These are phyloP conservation scores for Backusella circina DNA, from an alignment of 192 early-diverging fungal genomes.

Conservation along the genomic window DNA sequence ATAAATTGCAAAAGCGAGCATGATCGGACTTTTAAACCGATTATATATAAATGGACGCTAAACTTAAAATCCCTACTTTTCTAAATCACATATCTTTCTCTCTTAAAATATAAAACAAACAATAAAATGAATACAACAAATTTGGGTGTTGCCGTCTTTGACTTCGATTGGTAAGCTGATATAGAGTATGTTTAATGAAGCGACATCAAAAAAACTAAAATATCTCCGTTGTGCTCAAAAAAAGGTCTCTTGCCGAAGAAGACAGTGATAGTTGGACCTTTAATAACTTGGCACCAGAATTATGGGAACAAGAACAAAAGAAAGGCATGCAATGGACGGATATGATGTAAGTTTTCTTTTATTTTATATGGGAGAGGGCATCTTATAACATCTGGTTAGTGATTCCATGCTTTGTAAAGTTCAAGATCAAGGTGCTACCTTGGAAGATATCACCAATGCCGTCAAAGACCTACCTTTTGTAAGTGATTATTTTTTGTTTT, in stretches of 20 bases:
- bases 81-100: not conserved
- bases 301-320: slow-evolving; percentile 28
- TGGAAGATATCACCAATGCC: slow-evolving; percentile 23
- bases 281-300: slow-evolving; percentile 26
- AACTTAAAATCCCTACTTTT: not conserved
- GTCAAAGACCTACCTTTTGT: slow-evolving; percentile 41
- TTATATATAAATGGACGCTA: not conserved
- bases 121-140: not conserved
- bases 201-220: not conserved
- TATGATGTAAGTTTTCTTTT: slow-evolving; percentile 43
- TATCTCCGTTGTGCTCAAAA: not conserved
- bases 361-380: not conserved
- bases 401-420: slow-evolving; percentile 28
- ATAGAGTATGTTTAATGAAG: not conserved
- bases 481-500: not conserved
- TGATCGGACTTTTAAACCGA: not conserved
- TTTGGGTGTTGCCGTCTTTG: slow-evolving; percentile 51
- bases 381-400: slow-evolving; percentile 1
- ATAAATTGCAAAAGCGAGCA: not conserved
- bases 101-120: not conserved
- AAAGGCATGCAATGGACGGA: slow-evolving; percentile 56
- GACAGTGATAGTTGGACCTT: slow-evolving; percentile 56
- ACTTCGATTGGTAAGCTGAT: slow-evolving; percentile 60
- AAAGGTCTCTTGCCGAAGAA: slow-evolving; percentile 61
- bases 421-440: slow-evolving; percentile 37